Conservation (phyloP, 352 stramenopile genomes). For the Globisporangium viniferum region DNA sequence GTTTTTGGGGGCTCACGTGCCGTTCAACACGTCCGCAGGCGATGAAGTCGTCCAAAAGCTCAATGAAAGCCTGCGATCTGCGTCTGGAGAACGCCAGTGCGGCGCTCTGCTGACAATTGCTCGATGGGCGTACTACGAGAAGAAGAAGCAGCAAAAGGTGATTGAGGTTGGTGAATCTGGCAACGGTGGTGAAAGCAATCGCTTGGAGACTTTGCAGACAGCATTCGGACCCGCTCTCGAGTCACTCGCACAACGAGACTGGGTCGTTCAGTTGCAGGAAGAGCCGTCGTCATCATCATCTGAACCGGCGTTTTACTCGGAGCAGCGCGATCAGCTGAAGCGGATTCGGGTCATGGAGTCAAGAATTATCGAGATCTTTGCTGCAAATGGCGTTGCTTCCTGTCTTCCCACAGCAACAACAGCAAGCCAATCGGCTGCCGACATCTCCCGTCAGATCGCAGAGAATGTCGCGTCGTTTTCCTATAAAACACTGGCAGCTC, state of each 20-base stretch:
- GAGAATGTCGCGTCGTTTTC: slow-evolving; percentile 53
- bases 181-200: background rate
- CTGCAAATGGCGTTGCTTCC: slow-evolving; percentile 23
- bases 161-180: background rate
- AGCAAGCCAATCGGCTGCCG: slow-evolving; percentile 28
- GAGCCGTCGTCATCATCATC: background rate
- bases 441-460: slow-evolving; percentile 61
- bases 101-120: slow-evolving; percentile 46
- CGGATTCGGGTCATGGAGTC: slow-evolving; percentile 54
- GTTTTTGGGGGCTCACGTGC: slow-evolving; percentile 31
- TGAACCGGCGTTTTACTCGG: slow-evolving; percentile 35
- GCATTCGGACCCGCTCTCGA: slow-evolving; percentile 25
- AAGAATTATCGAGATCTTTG: slow-evolving; percentile 50
- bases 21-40: slow-evolving; percentile 19
- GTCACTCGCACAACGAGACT: slow-evolving; percentile 43
- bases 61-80: slow-evolving; percentile 27
- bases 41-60: slow-evolving; percentile 24
- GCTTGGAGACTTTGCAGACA: slow-evolving; percentile 21
- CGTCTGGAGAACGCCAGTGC: slow-evolving; percentile 58
- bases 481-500: slow-evolving; percentile 33
- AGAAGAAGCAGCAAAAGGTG: slow-evolving; percentile 10
- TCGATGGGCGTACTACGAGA: slow-evolving; percentile 51
- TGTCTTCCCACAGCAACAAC: background rate
- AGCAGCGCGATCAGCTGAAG: slow-evolving; percentile 48
- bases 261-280: slow-evolving; percentile 20